Evolutionary conservation across 2,329 filamentous ascomycete species (phyloP).

Genomic region (Aulographum hederae): DNA sequence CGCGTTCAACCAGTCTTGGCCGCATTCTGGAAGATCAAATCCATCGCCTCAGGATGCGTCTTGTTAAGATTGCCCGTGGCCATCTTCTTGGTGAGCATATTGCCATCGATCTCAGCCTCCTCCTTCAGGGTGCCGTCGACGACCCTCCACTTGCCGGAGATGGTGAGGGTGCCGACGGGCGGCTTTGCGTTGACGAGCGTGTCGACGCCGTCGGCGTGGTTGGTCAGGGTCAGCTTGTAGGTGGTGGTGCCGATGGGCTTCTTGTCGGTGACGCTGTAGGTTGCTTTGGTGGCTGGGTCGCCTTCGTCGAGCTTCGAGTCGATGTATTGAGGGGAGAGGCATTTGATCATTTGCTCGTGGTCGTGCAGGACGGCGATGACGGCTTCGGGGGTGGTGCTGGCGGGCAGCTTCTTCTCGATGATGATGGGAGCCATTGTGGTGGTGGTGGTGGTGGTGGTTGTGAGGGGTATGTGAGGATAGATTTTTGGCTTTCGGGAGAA

Average conservation of each 20-base stretch:
- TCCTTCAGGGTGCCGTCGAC: conserved; percentile 12
- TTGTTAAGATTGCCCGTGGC: conserved; percentile 22
- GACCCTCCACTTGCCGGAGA: conserved; percentile 19
- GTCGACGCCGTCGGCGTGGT: conserved; percentile 15
- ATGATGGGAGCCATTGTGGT: conserved; percentile 12
- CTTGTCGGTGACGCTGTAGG: conserved; percentile 19
- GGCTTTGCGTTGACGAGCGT: conserved; percentile 20
- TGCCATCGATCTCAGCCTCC: conserved; percentile 22
- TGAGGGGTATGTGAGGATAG: too few species aligned
- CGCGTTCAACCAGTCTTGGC: too few species aligned
- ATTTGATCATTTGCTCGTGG: conserved; percentile 21
- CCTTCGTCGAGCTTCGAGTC: conserved; percentile 16
- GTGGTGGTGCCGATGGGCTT: conserved; percentile 22
- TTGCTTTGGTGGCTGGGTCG: conserved; percentile 10
- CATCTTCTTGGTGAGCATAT: conserved; percentile 24
- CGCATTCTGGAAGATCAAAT: conserved; percentile 14
- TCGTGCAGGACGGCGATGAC: conserved; percentile 19
- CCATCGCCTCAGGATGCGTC: conserved; percentile 19
- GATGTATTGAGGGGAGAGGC: conserved; percentile 16
- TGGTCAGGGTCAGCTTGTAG: conserved; percentile 22
- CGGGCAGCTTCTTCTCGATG: conserved; percentile 16
- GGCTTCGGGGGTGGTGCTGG: conserved; percentile 9
- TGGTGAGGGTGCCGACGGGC: conserved; percentile 18
- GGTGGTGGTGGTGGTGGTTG: too few species aligned
- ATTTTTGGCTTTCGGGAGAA: too few species aligned